Conservation (phyloP, 148 eudicot genomes). For the Hydrangea macrophylla region DNA sequence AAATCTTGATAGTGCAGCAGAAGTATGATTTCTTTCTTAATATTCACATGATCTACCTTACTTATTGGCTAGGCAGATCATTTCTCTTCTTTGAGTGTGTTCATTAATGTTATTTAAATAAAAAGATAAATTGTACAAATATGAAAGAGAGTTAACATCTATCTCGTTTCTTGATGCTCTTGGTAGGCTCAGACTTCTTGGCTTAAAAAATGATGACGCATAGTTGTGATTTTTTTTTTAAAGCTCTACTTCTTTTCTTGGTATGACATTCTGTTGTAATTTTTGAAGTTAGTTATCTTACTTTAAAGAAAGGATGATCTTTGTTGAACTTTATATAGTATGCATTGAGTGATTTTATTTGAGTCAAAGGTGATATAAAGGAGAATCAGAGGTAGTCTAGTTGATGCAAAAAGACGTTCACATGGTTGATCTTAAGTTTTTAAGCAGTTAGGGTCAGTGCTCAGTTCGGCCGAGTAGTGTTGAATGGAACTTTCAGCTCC, state of each 20-base stretch:
- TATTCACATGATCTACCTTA: not conserved
- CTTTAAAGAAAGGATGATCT: not conserved
- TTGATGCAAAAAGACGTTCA: not conserved
- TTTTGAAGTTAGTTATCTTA: not conserved
- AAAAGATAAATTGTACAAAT: not conserved
- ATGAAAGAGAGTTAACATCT: not conserved
- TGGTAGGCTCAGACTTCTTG: not conserved
- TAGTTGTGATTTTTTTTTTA: too few species aligned
- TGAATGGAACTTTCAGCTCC: not conserved
- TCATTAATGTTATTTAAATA: not conserved
- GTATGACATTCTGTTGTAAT: not conserved
- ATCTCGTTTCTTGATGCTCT: not conserved
- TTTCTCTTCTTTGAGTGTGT: not conserved
- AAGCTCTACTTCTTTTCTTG: too few species aligned
- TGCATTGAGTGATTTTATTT: too few species aligned
- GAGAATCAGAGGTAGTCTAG: too few species aligned
- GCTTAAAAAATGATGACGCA: too few species aligned
- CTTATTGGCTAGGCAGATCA: not conserved
- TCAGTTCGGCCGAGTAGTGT: not conserved
- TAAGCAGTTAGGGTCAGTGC: not conserved
- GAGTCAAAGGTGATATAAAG: too few species aligned
- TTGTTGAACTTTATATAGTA: not conserved
- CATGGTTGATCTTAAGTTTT: not conserved
- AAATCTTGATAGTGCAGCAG: slow-evolving; percentile 97
- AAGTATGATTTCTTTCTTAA: slow-evolving; percentile 43